A percentile compares a stretch with the other conserved stretches of the same genome.
Evolutionary conservation across 495 filamentous ascomycete species (phyloP).

Genomic region (Lepidopterella palustris): DNA sequence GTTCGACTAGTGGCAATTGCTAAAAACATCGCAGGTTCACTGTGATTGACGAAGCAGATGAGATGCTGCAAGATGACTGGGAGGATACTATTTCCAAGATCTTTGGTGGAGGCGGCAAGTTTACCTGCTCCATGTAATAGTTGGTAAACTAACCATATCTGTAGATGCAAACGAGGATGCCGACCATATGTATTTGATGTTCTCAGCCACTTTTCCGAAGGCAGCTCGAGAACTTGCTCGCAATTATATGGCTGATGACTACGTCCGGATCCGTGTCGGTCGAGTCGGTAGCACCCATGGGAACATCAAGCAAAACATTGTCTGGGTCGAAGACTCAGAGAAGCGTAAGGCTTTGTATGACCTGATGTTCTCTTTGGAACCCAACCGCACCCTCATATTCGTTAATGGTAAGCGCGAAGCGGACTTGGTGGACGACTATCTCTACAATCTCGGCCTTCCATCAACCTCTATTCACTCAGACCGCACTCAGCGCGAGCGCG

Average conservation of each 20-base stretch:
- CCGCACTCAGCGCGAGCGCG: constrained; percentile 85
- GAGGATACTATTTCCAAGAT: constrained; percentile 60
- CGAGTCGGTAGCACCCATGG: constrained; percentile 70
- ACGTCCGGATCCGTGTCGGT: constrained; percentile 75
- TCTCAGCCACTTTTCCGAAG: constrained; percentile 88
- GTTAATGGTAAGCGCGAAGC: constrained; percentile 70
- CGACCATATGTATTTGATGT: constrained; percentile 81
- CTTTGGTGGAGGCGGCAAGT: constrained; percentile 69
- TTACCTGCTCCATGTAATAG: constrained; percentile 8
- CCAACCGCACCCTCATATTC: constrained; percentile 83
- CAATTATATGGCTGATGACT: constrained; percentile 60
- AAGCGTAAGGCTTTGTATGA: constrained; percentile 71
- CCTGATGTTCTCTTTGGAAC: constrained; percentile 58
- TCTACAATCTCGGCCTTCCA: constrained; percentile 73
- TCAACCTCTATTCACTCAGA: constrained; percentile 80
- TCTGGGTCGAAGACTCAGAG: constrained; percentile 51
- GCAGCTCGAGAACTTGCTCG: constrained; percentile 66
- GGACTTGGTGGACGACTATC: constrained; percentile 78
- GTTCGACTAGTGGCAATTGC: background rate
- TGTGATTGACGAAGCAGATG: constrained; percentile 92
- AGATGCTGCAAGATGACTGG: constrained; percentile 77
- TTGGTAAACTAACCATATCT: constrained; percentile 9
- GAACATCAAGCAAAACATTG: constrained; percentile 71
- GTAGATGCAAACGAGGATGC: constrained; percentile 64
- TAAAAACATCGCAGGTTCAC: constrained; percentile 52